Percentiles rank a stretch among this genome's conserved stretches.
Conservation (phyloP, 2,329 filamentous ascomycete genomes). For the Cytospora piceicola region DNA sequence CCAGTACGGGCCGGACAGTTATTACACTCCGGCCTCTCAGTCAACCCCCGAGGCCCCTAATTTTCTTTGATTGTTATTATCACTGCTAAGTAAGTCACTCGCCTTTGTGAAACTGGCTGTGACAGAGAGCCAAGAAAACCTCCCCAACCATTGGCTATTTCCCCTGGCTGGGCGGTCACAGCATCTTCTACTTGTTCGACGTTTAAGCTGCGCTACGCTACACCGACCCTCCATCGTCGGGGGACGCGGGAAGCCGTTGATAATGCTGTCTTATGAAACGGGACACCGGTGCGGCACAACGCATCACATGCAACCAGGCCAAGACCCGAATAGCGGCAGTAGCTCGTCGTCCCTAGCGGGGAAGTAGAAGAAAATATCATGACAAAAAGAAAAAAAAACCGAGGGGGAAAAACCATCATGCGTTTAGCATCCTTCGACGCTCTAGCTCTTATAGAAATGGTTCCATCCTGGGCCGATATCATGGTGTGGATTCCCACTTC, state of each 20-base stretch:
- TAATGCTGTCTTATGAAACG: neutral
- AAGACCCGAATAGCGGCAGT: neutral
- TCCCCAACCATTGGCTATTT: neutral
- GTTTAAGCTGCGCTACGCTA: neutral
- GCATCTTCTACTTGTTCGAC: neutral
- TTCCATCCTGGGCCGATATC: slow-evolving; percentile 25
- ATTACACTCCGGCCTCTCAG: neutral
- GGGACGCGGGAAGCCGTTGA: neutral
- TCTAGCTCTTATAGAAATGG: slow-evolving; percentile 10
- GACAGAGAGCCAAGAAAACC: neutral
- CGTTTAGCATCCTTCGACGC: slow-evolving; percentile 3
- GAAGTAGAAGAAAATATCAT: neutral
- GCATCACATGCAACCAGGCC: neutral
- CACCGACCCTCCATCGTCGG: neutral
- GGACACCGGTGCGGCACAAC: neutral
- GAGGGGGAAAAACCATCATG: slow-evolving; percentile 11
- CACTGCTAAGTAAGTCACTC: neutral
- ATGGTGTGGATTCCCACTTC: slow-evolving; percentile 21
- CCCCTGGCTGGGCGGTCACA: neutral
- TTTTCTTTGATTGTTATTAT: too few species aligned
- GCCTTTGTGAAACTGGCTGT: neutral
- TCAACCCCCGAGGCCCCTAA: too few species aligned
- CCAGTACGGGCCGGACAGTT: neutral
- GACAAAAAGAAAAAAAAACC: too few species aligned
- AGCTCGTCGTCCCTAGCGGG: neutral